Base-by-base conservation (phyloP, 2,329 filamentous ascomycete species). In the Grosmannia clavigera region DNA sequence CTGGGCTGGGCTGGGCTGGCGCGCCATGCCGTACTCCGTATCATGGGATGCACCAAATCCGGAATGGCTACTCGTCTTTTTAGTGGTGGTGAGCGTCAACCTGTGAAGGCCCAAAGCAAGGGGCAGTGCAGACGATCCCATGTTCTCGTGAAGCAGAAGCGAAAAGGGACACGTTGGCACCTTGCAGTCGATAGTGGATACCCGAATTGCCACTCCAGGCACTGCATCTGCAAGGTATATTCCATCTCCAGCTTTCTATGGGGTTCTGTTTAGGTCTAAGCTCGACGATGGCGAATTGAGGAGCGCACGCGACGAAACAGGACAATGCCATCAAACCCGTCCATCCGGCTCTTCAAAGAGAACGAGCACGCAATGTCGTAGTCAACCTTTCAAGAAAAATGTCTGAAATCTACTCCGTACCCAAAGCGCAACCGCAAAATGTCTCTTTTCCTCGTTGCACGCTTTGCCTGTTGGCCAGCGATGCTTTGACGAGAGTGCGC, bases 41-140 rank as follows among this genome's bases (percentile, higher is more conserved):
- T 65, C 64, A 65, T 65, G 62, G 58, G 61, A 61, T 56, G 57
- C 53, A 3, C 64, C 61, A 10, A 55, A 65, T 33, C 7, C 7
- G 59, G 63, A 29, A 62, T 60, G 57, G 62, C 50, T 56, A 27
- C 58, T 61, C 58, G 55, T 29, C 16, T 46, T 33, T 33, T 40
- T 33, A 9, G 4, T 33, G 5, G 55, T 33, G 25, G 55, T 56
- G 55, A 38, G 55, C 40, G 55, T 57, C 40, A 0, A n/a, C 43
- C 14, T 40, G 38, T n/a, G 19, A 48, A 48, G 27, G 40, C 55
- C 52, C 31, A 38, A 38, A 55, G 52, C 52, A 57, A 57, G 55
- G 55, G 55, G 55, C 54, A 55, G 53, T 55, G 53, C 53, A 31
- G 14, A 9, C 14, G 38, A 22, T 5, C 4, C 25, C 35, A 31